Evolutionary conservation across 140 eudicot species (phyloP).

Genomic region (Anethum foeniculum): DNA sequence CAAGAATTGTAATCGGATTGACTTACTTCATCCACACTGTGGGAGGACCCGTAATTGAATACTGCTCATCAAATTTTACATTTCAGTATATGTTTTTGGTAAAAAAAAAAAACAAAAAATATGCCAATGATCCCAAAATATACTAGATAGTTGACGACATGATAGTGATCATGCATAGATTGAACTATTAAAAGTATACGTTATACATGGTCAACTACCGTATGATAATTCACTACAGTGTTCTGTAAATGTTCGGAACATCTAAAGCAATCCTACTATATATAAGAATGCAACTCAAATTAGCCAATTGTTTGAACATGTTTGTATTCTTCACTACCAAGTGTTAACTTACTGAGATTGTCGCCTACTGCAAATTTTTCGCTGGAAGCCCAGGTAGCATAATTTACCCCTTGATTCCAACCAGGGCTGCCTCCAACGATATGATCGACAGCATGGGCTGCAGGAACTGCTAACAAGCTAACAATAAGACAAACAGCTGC

Average conservation of each 20-base stretch:
- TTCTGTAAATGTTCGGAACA: not conserved
- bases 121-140: not conserved
- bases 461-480: conserved; percentile 20
- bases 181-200: not conserved
- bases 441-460: conserved; percentile 29
- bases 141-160: not conserved
- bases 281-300: not conserved
- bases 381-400: conserved; percentile 37
- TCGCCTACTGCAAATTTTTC: conserved; percentile 46
- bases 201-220: not conserved
- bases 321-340: not conserved
- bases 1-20: conserved; percentile 25
- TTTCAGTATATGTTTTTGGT: not conserved
- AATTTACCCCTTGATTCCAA: conserved; percentile 40
- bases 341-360: conserved; percentile 39
- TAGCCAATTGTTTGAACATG: not conserved
- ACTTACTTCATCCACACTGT: conserved; percentile 21
- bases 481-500: conserved; percentile 24
- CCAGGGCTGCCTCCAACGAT: conserved; percentile 48
- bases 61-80: conserved; percentile 10
- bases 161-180: not conserved
- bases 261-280: not conserved
- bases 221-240: too few relatives aligned
- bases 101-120: too few relatives aligned
- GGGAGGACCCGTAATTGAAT: conserved; percentile 23